Base-by-base conservation (phyloP, 768 basidiomycete species). In the Mycena alexandri region DNA sequence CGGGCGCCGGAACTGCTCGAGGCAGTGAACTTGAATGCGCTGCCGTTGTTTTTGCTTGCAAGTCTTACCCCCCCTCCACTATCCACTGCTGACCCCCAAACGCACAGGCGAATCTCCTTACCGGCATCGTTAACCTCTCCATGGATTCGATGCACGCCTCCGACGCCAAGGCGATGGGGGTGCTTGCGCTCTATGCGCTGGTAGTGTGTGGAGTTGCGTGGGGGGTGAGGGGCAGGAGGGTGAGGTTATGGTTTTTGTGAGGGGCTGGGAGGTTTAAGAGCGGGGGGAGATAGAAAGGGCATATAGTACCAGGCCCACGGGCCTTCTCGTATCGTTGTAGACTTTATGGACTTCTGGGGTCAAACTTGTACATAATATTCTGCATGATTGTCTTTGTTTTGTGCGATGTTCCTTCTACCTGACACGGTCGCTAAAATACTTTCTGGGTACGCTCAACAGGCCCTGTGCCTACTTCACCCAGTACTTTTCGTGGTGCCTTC, bases 21-120 rank as follows among this genome's bases (percentile, higher is more conserved):
- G 29, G 93, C 93, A 1, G 82, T 98, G 56, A 98, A 99, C 75
- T 84, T 81, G 65, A 96, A 98, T 69, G 88, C 92, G 0, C 79
- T 99, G 13, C 79, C 82, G 8, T 73, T 96, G 22, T 99, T 99
- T 78, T 85, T 99, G 1, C 67, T 93, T 24, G 96, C 95, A 70
- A 68, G 93, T 85, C 13, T 29, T 21, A 42, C 8, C 54, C 52
- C 50, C 14, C 13, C 42, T 60, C 36, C 36, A 21, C 16, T 36
- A 66, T 16, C 6, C 7, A 24, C 41, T 19, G 38, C 34, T 63
- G 10, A 48, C 51, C 10, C 29, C 34, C 14, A 16, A 7, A 25
- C 12, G 12, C 42, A 29, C 65, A 97, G 95, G 94, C 96, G 0
- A 99, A 99, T 75, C 79, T 97, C 0, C 76, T 86, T 36, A 99